phyloP scores from a whole-genome alignment of 2,329 filamentous ascomycete species.

The Helotiales sp. region DNA sequence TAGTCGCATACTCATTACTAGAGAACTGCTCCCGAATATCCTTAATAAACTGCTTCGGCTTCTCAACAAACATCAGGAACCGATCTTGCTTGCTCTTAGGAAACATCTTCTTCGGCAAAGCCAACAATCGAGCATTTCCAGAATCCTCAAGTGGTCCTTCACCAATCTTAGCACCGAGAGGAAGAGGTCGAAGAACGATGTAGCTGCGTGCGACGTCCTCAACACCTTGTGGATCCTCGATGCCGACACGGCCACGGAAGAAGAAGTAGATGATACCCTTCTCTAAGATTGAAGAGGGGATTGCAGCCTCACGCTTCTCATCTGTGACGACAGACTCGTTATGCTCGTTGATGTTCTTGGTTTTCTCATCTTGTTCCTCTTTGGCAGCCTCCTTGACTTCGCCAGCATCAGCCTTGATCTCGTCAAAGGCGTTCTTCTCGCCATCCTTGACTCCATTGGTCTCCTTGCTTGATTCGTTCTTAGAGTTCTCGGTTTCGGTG shows the following conservation, averaged over 20 bases:
- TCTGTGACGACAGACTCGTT: conserved; percentile 33
- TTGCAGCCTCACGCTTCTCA: conserved; percentile 34
- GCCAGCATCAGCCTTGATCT: conserved; percentile 33
- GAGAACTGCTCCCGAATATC: conserved; percentile 72
- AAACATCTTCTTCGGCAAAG: conserved; percentile 81
- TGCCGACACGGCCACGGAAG: conserved; percentile 73
- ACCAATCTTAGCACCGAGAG: conserved; percentile 66
- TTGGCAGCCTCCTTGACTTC: conserved; percentile 28
- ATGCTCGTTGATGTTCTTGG: conserved; percentile 31
- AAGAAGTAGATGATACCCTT: conserved; percentile 94
- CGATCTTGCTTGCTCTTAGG: conserved; percentile 67
- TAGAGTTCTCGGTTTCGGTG: conserved; percentile 15
- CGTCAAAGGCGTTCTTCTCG: conserved; percentile 31
- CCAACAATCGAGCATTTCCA: conserved; percentile 69
- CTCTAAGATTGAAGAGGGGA: conserved; percentile 65
- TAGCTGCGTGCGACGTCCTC: conserved; percentile 76
- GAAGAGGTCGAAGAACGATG: conserved; percentile 75
- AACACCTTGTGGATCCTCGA: conserved; percentile 67
- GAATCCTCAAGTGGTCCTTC: conserved; percentile 47
- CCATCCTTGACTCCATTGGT: conserved; percentile 21
- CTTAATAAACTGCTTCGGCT: conserved; percentile 62
- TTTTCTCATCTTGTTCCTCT: conserved; percentile 26
- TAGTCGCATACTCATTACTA: conserved; percentile 69
- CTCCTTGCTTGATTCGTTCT: conserved; percentile 14
- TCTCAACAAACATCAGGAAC: conserved; percentile 84